phyloP scores from a whole-genome alignment of 2,329 filamentous ascomycete genomes.

The Clarireedia monteithiana region DNA sequence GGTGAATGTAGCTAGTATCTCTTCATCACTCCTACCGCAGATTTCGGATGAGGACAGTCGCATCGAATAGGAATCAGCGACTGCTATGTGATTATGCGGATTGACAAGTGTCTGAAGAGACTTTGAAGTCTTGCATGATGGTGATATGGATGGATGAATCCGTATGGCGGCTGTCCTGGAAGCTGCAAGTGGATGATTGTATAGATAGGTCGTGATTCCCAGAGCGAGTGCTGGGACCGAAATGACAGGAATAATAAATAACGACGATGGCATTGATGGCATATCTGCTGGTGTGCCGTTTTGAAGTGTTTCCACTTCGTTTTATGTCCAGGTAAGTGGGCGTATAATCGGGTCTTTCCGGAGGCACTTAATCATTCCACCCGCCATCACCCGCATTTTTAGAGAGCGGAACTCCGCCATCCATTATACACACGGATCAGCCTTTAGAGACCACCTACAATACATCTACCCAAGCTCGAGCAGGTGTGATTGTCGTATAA shows the following conservation, averaged over 20 bases:
- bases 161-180: not conserved
- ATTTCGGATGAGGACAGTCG: not conserved
- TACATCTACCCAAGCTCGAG: not conserved
- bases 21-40: not conserved
- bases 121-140: not conserved
- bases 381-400: not conserved
- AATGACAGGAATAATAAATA: not conserved
- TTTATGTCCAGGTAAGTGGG: not conserved
- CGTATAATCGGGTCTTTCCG: not conserved
- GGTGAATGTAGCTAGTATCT: constrained; percentile 13
- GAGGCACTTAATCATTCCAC: not conserved
- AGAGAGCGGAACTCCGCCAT: not conserved
- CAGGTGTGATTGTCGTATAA: not conserved
- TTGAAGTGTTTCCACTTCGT: not conserved
- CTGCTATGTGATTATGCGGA: not conserved
- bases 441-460: not conserved
- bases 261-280: not conserved
- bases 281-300: not conserved
- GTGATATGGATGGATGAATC: not conserved
- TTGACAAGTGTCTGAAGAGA: not conserved
- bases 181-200: not conserved
- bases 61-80: not conserved
- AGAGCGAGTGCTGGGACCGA: not conserved
- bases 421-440: too few relatives aligned
- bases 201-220: not conserved